Base-by-base conservation (phyloP, 306 rosid genomes). In the Begonia fuchsioides region DNA sequence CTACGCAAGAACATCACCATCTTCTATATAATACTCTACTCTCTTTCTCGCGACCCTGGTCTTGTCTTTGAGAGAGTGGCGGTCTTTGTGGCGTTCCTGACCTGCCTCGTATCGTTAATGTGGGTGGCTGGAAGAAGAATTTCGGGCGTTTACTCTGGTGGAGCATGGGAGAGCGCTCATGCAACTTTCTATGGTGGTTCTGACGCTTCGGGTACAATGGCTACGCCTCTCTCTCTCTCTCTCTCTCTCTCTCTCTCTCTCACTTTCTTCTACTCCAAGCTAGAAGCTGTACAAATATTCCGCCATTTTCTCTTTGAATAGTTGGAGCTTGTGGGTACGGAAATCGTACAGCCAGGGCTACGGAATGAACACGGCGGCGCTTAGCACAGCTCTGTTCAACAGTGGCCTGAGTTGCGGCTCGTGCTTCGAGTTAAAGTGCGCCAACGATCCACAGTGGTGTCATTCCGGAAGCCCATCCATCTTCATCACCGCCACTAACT, bases 251-350 rank as follows among this genome's bases (percentile, higher is more conserved):
- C 13, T 47, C 13, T 17, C 39, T 12, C 18, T 15, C 41, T 41
- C 12, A n/a, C 2, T 17, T 48, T 12, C 18, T 15, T 50, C 50
- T 8, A n/a, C 2, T 47, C 18, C 15, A 13, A 47, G 5, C 17
- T 14, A 47, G 10, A 12, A 5, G 14, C 17, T 17, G 11, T 0
- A 1, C 10, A 15, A 47, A 47, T 3, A 47, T 47, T 1, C 19
- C 50, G 5, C 10, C 12, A 47, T 47, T 14, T 47, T 12, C 17
- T 15, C 13, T 8, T 12, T 44, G 1, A 15, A 8, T 52, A 88
- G 97, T 95, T 0, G 97, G 97, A 35, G 97, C 97, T 39, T 90
- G 97, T 48, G 97, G 97, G 43, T 90, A 84, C n/a, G 97, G 97
- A 0, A 90, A 90, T 55, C 60, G 5, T 90, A 90, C 76, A 90